Evolutionary conservation across 192 early-diverging fungal species (phyloP), one percentile per base, ranked within the genome.

Genomic region (Coemansia sp.): DNA sequence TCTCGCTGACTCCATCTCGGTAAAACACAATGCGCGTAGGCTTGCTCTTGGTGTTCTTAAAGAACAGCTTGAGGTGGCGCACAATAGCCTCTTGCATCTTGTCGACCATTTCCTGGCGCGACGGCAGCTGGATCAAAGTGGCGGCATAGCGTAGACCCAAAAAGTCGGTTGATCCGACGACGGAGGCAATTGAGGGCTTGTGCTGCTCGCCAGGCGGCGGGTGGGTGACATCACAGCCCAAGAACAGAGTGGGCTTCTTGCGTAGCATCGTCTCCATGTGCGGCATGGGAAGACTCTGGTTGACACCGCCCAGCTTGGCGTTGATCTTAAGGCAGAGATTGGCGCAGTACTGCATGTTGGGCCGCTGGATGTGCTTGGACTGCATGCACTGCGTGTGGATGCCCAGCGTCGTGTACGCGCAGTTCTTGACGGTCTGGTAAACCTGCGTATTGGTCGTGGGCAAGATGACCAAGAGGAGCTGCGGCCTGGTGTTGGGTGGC

Each of bases 291-390:
- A 98, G 74, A 66, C 84, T 89, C 33, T 88, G 84, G 80, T 96
- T 96, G 84, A 89, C 90, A 46, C 94, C 95, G 57, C 95, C 94
- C 7, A 98, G 87, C 84, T 98, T 96, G 35, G 91, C 87, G 78
- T 98, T 98, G 62, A 97, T 88, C 85, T 98, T 98, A 29, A 98
- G 80, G 64, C 90, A 94, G 16, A 98, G 90, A 64, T 98, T 98
- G 16, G 96, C 96, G 67, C 93, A 95, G 85, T 98, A 98, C 82
- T 97, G 95, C 42, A 88, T 73, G 74, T 91, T 95, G 21, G 91
- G 83, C 24, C 82, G 71, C 71, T 85, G 85, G 70, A 93, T 85
- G 64, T 95, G 89, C 74, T 88, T 93, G 17, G 88, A 84, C 67
- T 93, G 94, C 64, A 98, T 87, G 77, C 96, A 98, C 81, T 98